Base-by-base conservation (phyloP, 139 green algal genomes). In the Raphidocelis subcapitata region DNA sequence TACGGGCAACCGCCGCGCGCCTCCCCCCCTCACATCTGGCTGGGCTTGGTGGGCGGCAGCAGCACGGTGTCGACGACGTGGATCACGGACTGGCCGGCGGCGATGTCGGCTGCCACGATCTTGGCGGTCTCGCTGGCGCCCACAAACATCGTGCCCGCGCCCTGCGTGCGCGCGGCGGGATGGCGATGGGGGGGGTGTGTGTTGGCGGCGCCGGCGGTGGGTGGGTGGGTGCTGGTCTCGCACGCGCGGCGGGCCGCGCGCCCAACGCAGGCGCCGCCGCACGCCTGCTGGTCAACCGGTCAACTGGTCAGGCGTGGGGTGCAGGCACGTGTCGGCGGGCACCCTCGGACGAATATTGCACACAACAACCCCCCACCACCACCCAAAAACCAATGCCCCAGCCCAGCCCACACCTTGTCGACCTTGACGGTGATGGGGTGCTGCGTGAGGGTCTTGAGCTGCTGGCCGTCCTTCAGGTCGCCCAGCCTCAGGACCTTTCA, bases 21-120 rank as follows among this genome's bases (percentile, higher is more conserved):
- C 8, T 8, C 12, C 8, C 41, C 41, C 41, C 12, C 8, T 49
- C 41, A 49, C 12, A 8, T 20, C 41, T 49, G 8, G 41, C 41
- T 49, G 8, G 41, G 41, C 41, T 49, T 49, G 41, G 12, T 61
- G 60, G 69, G 69, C 20, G 69, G 69, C 41, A 76, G 28, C 69
- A 76, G 59, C 56, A 76, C 69, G 2, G 57, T 46, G 44, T 76
- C 69, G 8, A 76, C 32, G 49, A 76, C 60, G 24, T 76, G 60
- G 44, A 76, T 76, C 29, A 76, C 35, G 18, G 69, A 21, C 69
- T 76, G 67, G 52, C 69, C 69, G 37, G 69, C 69, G 56, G 20
- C 60, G 37, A 75, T 46, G 47, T 75, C 69, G 3, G 56, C 69
- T 20, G 69, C 69, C n/a, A 75, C 14, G n/a, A 75, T 56, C 44